A percentile compares a stretch with the other conserved stretches of the same genome.
phyloP scores from a whole-genome alignment of 2,329 filamentous ascomycete species.

The Ustilaginoidea virens region DNA sequence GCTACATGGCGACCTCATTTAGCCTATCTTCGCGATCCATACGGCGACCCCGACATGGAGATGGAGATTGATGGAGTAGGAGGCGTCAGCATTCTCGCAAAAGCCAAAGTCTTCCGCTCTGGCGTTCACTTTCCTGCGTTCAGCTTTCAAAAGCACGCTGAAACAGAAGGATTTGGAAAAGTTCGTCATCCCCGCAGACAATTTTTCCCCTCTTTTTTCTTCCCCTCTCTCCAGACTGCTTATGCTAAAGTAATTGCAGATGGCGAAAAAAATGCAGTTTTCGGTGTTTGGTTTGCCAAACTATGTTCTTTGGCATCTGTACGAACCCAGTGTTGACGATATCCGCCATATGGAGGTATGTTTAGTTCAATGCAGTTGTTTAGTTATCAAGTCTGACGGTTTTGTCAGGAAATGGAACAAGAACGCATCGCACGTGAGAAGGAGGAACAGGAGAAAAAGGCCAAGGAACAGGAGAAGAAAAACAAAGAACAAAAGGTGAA shows the following conservation, averaged over 20 bases:
- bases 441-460: slow-evolving; percentile 52
- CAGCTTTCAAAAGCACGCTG: slow-evolving; percentile 95
- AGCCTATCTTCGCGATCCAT: slow-evolving; percentile 90
- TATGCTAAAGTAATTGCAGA: slow-evolving; percentile 35
- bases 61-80: slow-evolving; percentile 99
- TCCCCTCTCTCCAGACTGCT: background rate
- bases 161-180: slow-evolving; percentile 98
- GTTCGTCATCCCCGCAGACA: slow-evolving; percentile 29
- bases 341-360: slow-evolving; percentile 84
- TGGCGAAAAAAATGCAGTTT: slow-evolving; percentile 92
- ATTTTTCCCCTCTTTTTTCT: background rate
- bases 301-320: slow-evolving; percentile 98
- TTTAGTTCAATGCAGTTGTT: no score
- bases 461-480: slow-evolving; percentile 59
- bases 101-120: slow-evolving; percentile 85
- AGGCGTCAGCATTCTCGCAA: slow-evolving; percentile 92
- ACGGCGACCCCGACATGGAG: slow-evolving; percentile 96
- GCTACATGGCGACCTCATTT: slow-evolving; percentile 96
- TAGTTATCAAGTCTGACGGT: background rate
- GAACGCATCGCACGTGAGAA: slow-evolving; percentile 67
- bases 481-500: slow-evolving; percentile 60
- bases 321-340: slow-evolving; percentile 96
- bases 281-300: slow-evolving; percentile 92
- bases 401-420: slow-evolving; percentile 72
- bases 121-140: slow-evolving; percentile 97